A percentile compares a stretch with the other conserved stretches of the same genome.
These are phyloP conservation scores for Leccinellum rugosiceps DNA, from an alignment of 768 basidiomycete genomes.

Conservation along the genomic window DNA sequence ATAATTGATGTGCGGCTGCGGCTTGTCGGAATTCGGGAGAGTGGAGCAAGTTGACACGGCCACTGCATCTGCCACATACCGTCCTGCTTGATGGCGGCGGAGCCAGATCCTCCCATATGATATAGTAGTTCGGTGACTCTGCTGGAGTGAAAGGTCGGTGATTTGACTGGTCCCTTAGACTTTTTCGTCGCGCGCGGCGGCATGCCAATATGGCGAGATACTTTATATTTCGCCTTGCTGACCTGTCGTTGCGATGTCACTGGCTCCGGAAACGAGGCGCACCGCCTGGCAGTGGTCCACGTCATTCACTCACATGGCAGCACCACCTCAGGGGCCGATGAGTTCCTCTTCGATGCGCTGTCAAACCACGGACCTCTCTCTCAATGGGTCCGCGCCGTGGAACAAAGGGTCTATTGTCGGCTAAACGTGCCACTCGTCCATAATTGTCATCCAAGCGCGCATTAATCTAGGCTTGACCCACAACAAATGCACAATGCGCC, in stretches of 20 bases:
- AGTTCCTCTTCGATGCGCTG: not conserved
- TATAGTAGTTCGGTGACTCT: not conserved
- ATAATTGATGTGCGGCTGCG: not conserved
- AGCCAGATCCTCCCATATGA: not conserved
- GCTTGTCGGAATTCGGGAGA: not conserved
- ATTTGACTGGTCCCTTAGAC: not conserved
- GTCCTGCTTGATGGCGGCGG: not conserved
- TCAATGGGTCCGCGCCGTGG: conserved; percentile 4
- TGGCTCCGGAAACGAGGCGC: conserved; percentile 9
- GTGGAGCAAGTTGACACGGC: not conserved
- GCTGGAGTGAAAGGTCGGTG: not conserved
- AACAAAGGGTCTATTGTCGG: not conserved
- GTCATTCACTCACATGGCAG: not conserved
- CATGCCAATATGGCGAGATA: not conserved
- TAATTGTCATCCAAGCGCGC: not conserved
- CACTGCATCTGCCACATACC: not conserved
- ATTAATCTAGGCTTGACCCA: not conserved
- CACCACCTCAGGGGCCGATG: conserved; percentile 1
- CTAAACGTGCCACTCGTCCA: conserved; percentile 3
- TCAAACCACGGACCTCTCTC: not conserved
- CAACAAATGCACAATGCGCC: conserved; percentile 4
- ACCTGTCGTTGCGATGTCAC: conserved; percentile 3
- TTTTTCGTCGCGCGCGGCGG: not conserved
- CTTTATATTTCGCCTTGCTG: not conserved
- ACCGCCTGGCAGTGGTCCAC: conserved; percentile 3